phyloP scores from a whole-genome alignment of 2,329 filamentous ascomycete species.

The Nannizziopsis barbatae region DNA sequence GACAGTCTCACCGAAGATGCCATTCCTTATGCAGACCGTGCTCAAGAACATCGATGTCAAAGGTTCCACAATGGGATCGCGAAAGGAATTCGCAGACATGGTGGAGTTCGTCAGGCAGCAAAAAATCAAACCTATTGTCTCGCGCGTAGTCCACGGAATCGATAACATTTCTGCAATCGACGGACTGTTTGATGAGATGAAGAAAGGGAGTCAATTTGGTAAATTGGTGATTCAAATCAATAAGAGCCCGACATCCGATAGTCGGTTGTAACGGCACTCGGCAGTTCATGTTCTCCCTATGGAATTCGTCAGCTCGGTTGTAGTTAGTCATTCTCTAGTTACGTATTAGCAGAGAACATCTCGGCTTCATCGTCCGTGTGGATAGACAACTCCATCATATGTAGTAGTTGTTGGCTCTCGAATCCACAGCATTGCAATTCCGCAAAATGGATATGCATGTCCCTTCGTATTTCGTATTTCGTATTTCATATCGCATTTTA shows the following conservation, averaged over 20 bases:
- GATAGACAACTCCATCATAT: no score
- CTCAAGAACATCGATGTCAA: slow-evolving; percentile 78
- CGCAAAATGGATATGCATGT: no score
- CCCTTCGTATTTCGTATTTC: no score
- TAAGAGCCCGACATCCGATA: slow-evolving; percentile 7
- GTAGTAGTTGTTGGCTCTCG: no score
- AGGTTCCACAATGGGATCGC: slow-evolving; percentile 83
- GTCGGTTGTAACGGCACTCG: slow-evolving; percentile 13
- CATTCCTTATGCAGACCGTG: slow-evolving; percentile 72
- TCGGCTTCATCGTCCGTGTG: no score
- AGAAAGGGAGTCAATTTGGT: slow-evolving; percentile 74
- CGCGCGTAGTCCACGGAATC: slow-evolving; percentile 59
- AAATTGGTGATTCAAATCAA: slow-evolving; percentile 60
- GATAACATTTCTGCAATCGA: slow-evolving; percentile 71
- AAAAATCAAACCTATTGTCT: slow-evolving; percentile 66
- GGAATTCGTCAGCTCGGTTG: no score
- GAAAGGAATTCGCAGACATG: slow-evolving; percentile 85
- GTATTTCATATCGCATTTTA: no score
- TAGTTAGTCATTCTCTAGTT: no score
- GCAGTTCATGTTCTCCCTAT: neutral
- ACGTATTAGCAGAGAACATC: no score
- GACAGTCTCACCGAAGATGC: slow-evolving; percentile 76
- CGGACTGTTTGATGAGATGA: slow-evolving; percentile 76
- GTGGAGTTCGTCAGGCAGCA: slow-evolving; percentile 65
- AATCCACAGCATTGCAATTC: no score